Evolutionary conservation across 306 rosid genomes (phyloP), one percentile per base, ranked within the genome.

Genomic region (Cicer arietinum): DNA sequence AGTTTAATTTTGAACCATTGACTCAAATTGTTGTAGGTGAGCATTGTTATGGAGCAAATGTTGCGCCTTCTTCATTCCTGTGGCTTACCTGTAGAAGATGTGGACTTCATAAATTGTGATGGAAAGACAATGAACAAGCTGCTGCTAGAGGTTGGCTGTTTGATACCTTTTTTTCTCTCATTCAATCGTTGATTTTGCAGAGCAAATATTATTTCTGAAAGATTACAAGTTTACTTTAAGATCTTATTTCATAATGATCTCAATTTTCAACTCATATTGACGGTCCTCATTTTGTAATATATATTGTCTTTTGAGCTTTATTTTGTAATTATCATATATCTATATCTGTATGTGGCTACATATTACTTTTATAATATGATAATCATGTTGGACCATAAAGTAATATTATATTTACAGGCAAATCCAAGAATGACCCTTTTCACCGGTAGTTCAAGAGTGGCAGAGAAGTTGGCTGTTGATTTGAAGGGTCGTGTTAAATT

Each of bases 11-110:
- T 45, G 43, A 63, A 40, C 63, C 61, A 44, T 60, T 35, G 10
- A 42, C 71, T 76, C 74, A 79, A 57, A 78, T 50, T 77, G 18
- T 73, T 79, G 71, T 84, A 94, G 98, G 98, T 94, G 58, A 88
- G 97, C 96, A 88, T 94, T 79, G 98, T 91, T 14, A 94, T 94
- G 98, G 98, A 94, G 59, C 98, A 94, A 86, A 94, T 94, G 96
- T 73, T 91, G 79, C 88, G 93, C 67, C 82, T 94, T 77, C 96
- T 94, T 85, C 98, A 94, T 82, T 57, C 84, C 44, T 91, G 97
- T 79, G 98, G 98, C 17, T 85, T 94, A 77, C 97, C 98, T 6
- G 60, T 25, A 42, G 98, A 89, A 69, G 98, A 94, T 64, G 88
- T 90, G 8, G 97, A 94, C 84, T 91, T 90, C 81, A 89, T 94